These are phyloP conservation scores for Rhizophlyctis rosea DNA, from an alignment of 192 early-diverging fungal species.

Conservation along the genomic window DNA sequence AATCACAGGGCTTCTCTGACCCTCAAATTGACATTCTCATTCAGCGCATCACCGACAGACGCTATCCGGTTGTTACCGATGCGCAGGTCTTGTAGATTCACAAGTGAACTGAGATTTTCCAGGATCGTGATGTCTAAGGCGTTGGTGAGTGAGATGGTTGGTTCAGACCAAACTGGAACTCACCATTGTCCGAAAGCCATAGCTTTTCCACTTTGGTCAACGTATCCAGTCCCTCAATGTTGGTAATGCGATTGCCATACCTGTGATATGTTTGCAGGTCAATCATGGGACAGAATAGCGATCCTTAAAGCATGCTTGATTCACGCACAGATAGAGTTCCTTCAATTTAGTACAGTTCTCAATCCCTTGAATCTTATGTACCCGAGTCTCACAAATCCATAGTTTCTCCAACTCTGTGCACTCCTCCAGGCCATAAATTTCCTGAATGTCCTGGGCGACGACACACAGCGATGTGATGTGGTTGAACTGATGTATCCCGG, in stretches of 20 bases:
- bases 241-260: conserved; percentile 48
- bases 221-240: conserved; percentile 48
- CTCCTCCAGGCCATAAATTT: conserved; percentile 41
- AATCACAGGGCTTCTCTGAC: background rate
- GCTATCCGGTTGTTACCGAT: conserved; percentile 45
- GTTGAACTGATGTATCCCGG: conserved; percentile 39
- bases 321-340: conserved; percentile 46
- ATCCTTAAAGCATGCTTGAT: background rate
- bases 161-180: background rate
- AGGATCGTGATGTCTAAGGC: conserved; percentile 40
- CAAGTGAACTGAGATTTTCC: conserved; percentile 37
- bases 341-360: conserved; percentile 35
- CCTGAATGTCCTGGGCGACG: conserved; percentile 53
- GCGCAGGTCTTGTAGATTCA: conserved; percentile 35
- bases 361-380: conserved; percentile 40
- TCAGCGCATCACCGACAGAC: conserved; percentile 45
- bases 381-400: conserved; percentile 58
- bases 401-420: conserved; percentile 41
- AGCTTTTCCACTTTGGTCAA: conserved; percentile 45
- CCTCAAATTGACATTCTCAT: conserved; percentile 30
- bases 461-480: conserved; percentile 45
- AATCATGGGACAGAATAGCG: background rate
- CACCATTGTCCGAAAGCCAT: conserved; percentile 59
- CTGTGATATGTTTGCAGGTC: conserved; percentile 16
- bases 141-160: no score